Base-by-base conservation (phyloP, 176 grass and related monocot species). In the Dactylis glomerata region DNA sequence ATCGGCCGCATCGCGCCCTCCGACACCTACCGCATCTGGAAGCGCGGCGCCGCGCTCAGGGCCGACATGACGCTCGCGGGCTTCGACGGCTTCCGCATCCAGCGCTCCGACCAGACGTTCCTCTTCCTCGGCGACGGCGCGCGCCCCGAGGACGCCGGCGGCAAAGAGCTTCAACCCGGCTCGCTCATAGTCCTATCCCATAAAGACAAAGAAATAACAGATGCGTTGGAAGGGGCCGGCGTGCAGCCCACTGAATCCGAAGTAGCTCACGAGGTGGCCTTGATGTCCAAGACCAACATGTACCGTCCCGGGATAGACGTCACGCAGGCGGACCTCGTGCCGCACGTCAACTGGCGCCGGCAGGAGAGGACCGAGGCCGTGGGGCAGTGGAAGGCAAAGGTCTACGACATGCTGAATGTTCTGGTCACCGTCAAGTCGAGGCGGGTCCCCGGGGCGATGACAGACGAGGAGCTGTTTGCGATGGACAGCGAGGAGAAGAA, bases 281-380 rank as follows among this genome's bases (percentile, higher is more conserved):
- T 96, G 47, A 99, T 99, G 96, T 95, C 93, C 8, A 92, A 96
- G 86, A 99, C 96, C 14, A 99, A 99, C 37, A 99, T 99, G 96
- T 99, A 96, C 36, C 84, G 96, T 0, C 96, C 96, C 0, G 96
- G 96, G 17, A 99, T 99, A 5, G 96, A 99, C 5, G 96, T 99
- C 14, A 99, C 96, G 0, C 96, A 99, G 86, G 96, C 96, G 0
- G 93, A 96, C n/a, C 93, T 99, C 10, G 81, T 96, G 20, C 91
- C 96, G 0, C 96, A 99, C 63, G 73, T 99, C 73, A 99, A 94
- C 37, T 99, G 96, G 96, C 92, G 96, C 41, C 79, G 96, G 19
- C 93, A 95, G 2, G 96, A 96, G 88, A 91, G 88, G 84, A 68
- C 81, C 5, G 96, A 99, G 54, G 71, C 85, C 0, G 84, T 99